Percentiles rank a stretch among this genome's conserved stretches.
These are phyloP conservation scores for Boeremia exigua DNA, from an alignment of 2,329 filamentous ascomycete genomes.

Conservation along the genomic window DNA sequence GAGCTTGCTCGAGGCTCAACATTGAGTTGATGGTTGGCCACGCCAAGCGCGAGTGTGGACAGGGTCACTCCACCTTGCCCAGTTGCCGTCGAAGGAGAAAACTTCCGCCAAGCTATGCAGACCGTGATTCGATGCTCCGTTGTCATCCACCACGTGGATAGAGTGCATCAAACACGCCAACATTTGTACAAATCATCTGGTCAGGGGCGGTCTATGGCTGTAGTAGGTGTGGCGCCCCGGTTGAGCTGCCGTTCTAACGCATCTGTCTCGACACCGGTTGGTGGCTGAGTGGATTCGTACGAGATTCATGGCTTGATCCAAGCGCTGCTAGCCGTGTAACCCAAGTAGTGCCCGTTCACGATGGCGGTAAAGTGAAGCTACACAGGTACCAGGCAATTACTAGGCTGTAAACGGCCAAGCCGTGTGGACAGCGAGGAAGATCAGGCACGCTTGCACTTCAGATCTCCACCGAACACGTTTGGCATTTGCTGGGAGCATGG, in stretches of 20 bases:
- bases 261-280: conserved; percentile 8
- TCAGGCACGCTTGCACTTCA: conserved; percentile 31
- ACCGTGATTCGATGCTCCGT: conserved; percentile 4
- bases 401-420: conserved; percentile 23
- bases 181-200: not conserved
- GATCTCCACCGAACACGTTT: conserved; percentile 30
- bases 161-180: conserved; percentile 1
- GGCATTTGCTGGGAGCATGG: conserved; percentile 17
- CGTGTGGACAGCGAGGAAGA: conserved; percentile 21
- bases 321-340: conserved; percentile 13
- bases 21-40: conserved; percentile 6
- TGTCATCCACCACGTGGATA: conserved; percentile 15
- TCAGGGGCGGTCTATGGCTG: conserved; percentile 1
- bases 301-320: conserved; percentile 16
- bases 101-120: conserved; percentile 3
- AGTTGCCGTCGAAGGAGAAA: conserved; percentile 1
- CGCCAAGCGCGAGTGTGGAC: not conserved
- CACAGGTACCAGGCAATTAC: conserved; percentile 15
- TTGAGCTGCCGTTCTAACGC: conserved; percentile 15
- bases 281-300: conserved; percentile 24
- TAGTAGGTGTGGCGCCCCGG: conserved; percentile 16
- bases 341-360: conserved; percentile 26
- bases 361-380: conserved; percentile 25
- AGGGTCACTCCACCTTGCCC: conserved; percentile 2
- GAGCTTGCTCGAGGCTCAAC: conserved; percentile 12